Percentiles rank a stretch among this genome's conserved stretches.
Conservation (phyloP, 768 basidiomycete species). For the Paxillus involutus region DNA sequence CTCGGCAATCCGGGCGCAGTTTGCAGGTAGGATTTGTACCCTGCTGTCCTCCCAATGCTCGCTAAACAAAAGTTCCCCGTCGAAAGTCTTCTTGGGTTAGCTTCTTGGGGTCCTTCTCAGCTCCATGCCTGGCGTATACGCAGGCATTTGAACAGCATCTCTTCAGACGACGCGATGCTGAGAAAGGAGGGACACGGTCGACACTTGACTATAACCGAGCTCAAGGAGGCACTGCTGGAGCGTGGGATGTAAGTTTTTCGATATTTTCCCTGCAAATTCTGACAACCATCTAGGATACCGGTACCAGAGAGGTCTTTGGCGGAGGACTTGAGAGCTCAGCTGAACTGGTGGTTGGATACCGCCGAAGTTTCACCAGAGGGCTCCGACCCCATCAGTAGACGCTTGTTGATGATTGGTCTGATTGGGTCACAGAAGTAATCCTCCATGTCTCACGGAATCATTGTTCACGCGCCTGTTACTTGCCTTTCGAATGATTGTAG, state of each 20-base stretch:
- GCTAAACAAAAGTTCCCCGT: constrained; percentile 26
- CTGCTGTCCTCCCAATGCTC: not conserved
- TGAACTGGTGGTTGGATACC: constrained; percentile 66
- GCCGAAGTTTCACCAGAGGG: constrained; percentile 35
- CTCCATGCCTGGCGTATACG: constrained; percentile 36
- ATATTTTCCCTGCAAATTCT: constrained; percentile 10
- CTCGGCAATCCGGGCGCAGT: constrained; percentile 37
- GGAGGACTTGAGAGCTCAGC: constrained; percentile 47
- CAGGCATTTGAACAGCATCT: constrained; percentile 39
- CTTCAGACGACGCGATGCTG: constrained; percentile 65
- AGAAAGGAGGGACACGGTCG: constrained; percentile 44
- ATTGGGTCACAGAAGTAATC: constrained; percentile 30
- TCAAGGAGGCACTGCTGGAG: constrained; percentile 68
- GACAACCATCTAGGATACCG: constrained; percentile 36
- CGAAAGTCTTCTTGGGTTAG: constrained; percentile 38
- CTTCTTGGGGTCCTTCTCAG: constrained; percentile 37
- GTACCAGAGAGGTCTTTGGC: constrained; percentile 33
- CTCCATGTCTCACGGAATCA: not conserved
- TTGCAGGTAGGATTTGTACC: constrained; percentile 54
- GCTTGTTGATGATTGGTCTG: constrained; percentile 49
- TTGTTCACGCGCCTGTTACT: constrained; percentile 2
- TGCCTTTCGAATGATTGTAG: constrained; percentile 9
- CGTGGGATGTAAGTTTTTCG: constrained; percentile 71
- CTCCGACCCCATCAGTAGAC: constrained; percentile 43
- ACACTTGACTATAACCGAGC: constrained; percentile 50